Percentiles rank a stretch among this genome's conserved stretches.
These are phyloP conservation scores for Blastobotrys apis DNA, from an alignment of 1,139 yeast species.

Conservation along the genomic window DNA sequence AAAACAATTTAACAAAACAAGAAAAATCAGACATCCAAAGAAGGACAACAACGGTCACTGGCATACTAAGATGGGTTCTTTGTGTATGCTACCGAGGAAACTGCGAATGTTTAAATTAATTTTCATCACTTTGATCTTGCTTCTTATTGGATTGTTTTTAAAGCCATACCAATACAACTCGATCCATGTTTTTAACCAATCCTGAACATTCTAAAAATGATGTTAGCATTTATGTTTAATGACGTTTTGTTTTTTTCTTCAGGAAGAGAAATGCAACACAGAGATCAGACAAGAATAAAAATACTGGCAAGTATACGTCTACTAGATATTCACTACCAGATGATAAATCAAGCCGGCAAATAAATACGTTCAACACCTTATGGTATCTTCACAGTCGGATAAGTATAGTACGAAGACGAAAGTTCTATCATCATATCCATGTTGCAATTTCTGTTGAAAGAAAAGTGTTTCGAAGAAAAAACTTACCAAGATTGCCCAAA, in stretches of 20 bases:
- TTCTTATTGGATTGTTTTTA: neutral
- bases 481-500: no score
- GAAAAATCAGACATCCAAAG: conserved; percentile 63
- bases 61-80: conserved; percentile 77
- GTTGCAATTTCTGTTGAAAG: no score
- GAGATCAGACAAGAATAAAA: conserved; percentile 58
- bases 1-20: neutral
- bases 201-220: no score
- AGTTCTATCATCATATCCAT: conserved; percentile 33
- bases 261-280: no score
- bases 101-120: conserved; percentile 79
- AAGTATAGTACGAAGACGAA: conserved; percentile 69
- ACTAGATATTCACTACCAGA: conserved; percentile 25
- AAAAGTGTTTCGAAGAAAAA: no score
- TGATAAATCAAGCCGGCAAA: conserved; percentile 21
- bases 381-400: conserved; percentile 83
- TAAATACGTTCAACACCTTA: conserved; percentile 46
- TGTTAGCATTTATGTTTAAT: no score
- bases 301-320: conserved; percentile 85
- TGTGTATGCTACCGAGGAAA: conserved; percentile 85
- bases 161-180: neutral
- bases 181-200: conserved; percentile 7
- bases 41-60: conserved; percentile 73
- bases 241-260: no score
- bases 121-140: conserved; percentile 56